phyloP scores from a whole-genome alignment of 1,139 yeast species.

The Saccharomyces hybrid region DNA sequence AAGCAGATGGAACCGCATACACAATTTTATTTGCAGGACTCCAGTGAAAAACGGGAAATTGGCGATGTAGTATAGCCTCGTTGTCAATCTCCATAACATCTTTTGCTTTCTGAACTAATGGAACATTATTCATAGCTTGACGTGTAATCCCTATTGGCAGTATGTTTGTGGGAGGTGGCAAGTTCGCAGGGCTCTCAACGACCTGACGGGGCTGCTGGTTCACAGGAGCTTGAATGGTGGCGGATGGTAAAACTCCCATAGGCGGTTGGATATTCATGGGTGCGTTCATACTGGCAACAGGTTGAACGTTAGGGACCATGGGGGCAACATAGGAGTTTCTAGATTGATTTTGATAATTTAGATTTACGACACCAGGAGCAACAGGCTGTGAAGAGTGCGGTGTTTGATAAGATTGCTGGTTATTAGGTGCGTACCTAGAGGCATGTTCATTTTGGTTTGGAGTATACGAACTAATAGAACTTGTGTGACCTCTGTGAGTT shows the following conservation, averaged over 20 bases:
- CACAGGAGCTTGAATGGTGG: neutral
- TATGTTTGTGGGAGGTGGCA: neutral
- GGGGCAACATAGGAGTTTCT: slow-evolving; percentile 4
- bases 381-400: neutral
- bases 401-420: slow-evolving; percentile 31
- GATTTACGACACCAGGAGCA: neutral
- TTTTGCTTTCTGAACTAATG: slow-evolving; percentile 8
- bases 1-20: slow-evolving; percentile 38
- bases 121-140: neutral
- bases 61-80: slow-evolving; percentile 39
- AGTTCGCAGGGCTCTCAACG: neutral
- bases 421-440: slow-evolving; percentile 36
- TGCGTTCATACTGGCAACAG: neutral
- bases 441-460: slow-evolving; percentile 28
- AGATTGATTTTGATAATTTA: neutral
- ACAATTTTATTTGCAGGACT: slow-evolving; percentile 43
- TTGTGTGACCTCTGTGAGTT: slow-evolving; percentile 9
- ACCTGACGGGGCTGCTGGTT: neutral
- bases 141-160: neutral
- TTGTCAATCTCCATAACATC: slow-evolving; percentile 13
- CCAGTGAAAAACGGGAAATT: slow-evolving; percentile 77
- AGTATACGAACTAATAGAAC: slow-evolving; percentile 29
- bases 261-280: neutral
- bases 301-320: slow-evolving; percentile 14
- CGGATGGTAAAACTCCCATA: neutral